Conservation (phyloP, 1,139 yeast genomes). For the Taphrina wiesneri region DNA sequence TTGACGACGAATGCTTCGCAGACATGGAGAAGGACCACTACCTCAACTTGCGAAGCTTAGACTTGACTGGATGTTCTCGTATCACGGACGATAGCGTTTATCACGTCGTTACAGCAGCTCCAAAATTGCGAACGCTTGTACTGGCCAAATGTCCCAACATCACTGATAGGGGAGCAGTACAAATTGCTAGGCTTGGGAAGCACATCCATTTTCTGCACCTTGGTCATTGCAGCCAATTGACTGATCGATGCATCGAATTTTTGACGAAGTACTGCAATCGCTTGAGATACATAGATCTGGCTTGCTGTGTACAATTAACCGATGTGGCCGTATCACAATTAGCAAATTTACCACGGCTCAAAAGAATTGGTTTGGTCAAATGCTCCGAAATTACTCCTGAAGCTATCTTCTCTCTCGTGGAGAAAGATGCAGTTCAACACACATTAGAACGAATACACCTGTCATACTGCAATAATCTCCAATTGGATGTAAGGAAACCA, state of each 20-base stretch:
- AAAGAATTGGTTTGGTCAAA: conserved; percentile 91
- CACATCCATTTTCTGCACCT: conserved; percentile 85
- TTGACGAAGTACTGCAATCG: conserved; percentile 79
- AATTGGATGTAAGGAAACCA: conserved; percentile 44
- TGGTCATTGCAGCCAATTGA: conserved; percentile 89
- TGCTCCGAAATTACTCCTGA: conserved; percentile 85
- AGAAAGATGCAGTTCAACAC: conserved; percentile 67
- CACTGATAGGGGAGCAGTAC: conserved; percentile 76
- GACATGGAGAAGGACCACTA: conserved; percentile 13
- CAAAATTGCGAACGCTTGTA: conserved; percentile 81
- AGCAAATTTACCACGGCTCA: conserved; percentile 72
- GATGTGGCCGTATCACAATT: conserved; percentile 79
- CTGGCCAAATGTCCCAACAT: conserved; percentile 85
- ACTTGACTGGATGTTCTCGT: conserved; percentile 79
- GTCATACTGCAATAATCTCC: conserved; percentile 81
- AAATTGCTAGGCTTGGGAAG: conserved; percentile 72
- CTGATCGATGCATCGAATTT: conserved; percentile 80
- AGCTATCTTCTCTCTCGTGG: conserved; percentile 76
- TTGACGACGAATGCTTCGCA: conserved; percentile 22
- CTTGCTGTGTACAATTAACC: conserved; percentile 88
- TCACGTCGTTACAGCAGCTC: conserved; percentile 72
- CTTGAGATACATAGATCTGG: conserved; percentile 89
- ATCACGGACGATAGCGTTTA: conserved; percentile 80
- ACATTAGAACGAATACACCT: conserved; percentile 88
- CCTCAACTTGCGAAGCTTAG: conserved; percentile 65